Base-by-base conservation (phyloP, 495 filamentous ascomycete species). In the Diplogelasinospora grovesii region DNA sequence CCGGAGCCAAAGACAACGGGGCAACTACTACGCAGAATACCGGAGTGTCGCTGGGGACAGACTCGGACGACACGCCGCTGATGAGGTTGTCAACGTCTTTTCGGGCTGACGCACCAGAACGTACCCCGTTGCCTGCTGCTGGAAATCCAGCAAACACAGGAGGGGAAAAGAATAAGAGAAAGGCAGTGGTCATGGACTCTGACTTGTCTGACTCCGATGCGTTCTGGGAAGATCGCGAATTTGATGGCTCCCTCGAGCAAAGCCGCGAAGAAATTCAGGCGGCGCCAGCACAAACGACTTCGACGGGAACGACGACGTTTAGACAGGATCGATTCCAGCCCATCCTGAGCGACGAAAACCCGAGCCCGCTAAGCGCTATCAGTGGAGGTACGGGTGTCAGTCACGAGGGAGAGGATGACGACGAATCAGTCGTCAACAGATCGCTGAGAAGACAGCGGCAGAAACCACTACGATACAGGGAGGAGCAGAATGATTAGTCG, bases 401-500 rank as follows among this genome's bases (percentile, higher is more conserved):
- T 0, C 47, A 32, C 0, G 28, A 23, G 0, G 45, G 41, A 0
- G 40, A 39, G 2, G 56, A 48, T 1, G 53, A 52, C 18, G 42
- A 39, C 5, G 42, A 50, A 1, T 36, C 36, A 8, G 36, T 39
- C 19, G 32, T 36, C 20, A 49, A 50, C 28, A 20, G 29, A 22
- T 43, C 29, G 21, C 25, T 35, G 6, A 36, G 56, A 22, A 54
- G n/a, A n/a, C n/a, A 50, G 38, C 40, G 53, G 2, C 48, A 52
- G 32, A 60, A 49, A 31, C 56, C 56, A 9, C 27, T 38, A 13
- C 36, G 56, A 22, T 60, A 55, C 36, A 39, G 56, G 35, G 28
- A 43, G 21, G 48, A 52, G 10, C 27, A 50, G 36, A 32, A 53
- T 28, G 26, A 9, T 28, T 9, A 28, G 6, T 13, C 2, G 26